These are phyloP conservation scores for Dothideomycetes sp. DNA, from an alignment of 2,329 filamentous ascomycete genomes.

Conservation along the genomic window DNA sequence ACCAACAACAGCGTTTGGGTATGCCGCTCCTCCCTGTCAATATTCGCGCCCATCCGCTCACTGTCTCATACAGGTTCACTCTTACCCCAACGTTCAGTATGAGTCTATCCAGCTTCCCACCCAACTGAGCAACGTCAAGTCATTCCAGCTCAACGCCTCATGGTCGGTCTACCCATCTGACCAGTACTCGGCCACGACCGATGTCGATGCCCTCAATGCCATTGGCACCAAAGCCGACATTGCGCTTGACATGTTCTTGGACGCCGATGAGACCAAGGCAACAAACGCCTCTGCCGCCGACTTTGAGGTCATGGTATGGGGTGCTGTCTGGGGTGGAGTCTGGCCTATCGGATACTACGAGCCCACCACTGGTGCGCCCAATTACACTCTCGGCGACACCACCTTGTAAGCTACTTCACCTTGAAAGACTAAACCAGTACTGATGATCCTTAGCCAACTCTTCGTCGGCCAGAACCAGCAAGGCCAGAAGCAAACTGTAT, in stretches of 20 bases:
- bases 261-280: constrained; percentile 1
- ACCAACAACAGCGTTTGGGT: constrained; percentile 7
- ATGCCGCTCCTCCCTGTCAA: neutral
- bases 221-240: constrained; percentile 7
- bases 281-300: constrained; percentile 7
- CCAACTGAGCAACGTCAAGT: constrained; percentile 6
- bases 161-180: constrained; percentile 6
- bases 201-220: constrained; percentile 1
- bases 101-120: constrained; percentile 5
- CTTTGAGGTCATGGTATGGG: constrained; percentile 8
- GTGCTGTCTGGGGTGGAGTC: constrained; percentile 7
- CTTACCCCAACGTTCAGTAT: constrained; percentile 7
- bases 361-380: constrained; percentile 3
- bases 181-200: constrained; percentile 1
- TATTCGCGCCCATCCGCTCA: neutral
- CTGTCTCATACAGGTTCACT: constrained; percentile 7
- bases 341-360: constrained; percentile 7
- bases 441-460: neutral
- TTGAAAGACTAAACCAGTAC: neutral
- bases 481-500: constrained; percentile 7
- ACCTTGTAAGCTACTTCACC: constrained; percentile 1
- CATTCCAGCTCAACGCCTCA: constrained; percentile 6
- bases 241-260: constrained; percentile 8
- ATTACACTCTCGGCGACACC: constrained; percentile 3
- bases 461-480: constrained; percentile 7